Evolutionary conservation across 129 eudicot species (phyloP), one percentile per base, ranked within the genome.

Genomic region (Escallonia herrerae): DNA sequence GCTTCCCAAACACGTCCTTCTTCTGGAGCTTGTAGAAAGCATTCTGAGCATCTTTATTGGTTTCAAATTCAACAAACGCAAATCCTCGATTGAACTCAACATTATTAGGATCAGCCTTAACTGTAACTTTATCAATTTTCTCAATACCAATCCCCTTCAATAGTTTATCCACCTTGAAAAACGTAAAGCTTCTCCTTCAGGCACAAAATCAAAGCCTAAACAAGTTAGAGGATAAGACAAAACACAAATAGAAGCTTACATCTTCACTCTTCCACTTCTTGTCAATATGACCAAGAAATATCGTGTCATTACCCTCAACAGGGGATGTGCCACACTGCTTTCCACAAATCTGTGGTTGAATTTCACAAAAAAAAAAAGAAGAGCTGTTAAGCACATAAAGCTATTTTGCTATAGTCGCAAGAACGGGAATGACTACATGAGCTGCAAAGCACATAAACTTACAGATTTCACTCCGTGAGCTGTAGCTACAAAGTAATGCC

Each of bases 21-120:
- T 72, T 80, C 69, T 85, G 94, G 64, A 89, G 90, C 69, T 76
- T 85, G 6, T 40, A 48, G 69, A 59, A 83, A 67, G 93, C 96
- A 72, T 55, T 73, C 71, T 85, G 85, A 58, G 96, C 96, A 73
- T 78, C 89, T 66, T 68, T 78, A 51, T 45, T 70, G 45, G 94
- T 82, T 81, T 80, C 83, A 72, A 89, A 62, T 73, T 89, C 96
- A 77, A 89, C 67, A 76, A 80, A 89, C 46, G 94, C 96, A 76
- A 82, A 85, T 38, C 96, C 96, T 13, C 87, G 83, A 66, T 89
- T 89, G 39, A 62, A 60, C 52, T 76, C 82, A 64, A 58, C 48
- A 58, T 89, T 83, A 43, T 64, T 76, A 55, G 96, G 94, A 81
- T 89, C 87, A 43, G 78, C 72, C 60, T 75, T 73, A 76, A 89